Evolutionary conservation across 352 stramenopile genomes (phyloP).

Genomic region (Peronospora tabacina): DNA sequence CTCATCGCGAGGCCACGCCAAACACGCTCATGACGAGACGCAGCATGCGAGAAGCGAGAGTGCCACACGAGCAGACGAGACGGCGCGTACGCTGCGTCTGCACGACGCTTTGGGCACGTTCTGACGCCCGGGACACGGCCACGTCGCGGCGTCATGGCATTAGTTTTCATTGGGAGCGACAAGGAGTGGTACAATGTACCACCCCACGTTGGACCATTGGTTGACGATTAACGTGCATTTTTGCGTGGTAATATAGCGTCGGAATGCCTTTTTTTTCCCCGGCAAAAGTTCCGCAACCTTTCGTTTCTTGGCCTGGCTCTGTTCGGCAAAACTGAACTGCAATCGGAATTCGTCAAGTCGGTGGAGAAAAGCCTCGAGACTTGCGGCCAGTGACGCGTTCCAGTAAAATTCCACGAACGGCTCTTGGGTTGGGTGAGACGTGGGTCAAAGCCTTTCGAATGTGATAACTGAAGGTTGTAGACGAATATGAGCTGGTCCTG

Average conservation of each 20-base stretch:
- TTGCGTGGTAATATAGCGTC: background rate
- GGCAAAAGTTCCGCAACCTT: background rate
- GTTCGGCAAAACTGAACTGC: no score
- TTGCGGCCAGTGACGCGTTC: conserved; percentile 1
- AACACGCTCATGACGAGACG: conserved; percentile 43
- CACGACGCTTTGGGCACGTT: conserved; percentile 11
- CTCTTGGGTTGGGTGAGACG: conserved; percentile 2
- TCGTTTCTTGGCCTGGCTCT: no score
- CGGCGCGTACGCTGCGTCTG: conserved; percentile 18
- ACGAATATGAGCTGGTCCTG: background rate
- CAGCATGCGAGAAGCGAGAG: conserved; percentile 34
- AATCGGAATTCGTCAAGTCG: conserved; percentile 6
- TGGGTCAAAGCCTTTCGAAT: background rate
- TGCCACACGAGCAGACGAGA: conserved; percentile 58
- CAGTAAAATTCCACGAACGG: conserved; percentile 7
- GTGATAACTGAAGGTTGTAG: conserved; percentile 4
- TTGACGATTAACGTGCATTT: no score
- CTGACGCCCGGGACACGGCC: conserved; percentile 7
- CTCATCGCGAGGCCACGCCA: conserved; percentile 44
- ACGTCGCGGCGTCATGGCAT: conserved; percentile 27
- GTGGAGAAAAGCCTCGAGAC: background rate
- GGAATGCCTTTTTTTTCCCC: no score
- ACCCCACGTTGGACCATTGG: no score
- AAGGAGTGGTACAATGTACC: background rate
- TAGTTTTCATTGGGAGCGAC: no score